Conservation (phyloP, 2,329 filamentous ascomycete genomes). For the Colletotrichum lini region DNA sequence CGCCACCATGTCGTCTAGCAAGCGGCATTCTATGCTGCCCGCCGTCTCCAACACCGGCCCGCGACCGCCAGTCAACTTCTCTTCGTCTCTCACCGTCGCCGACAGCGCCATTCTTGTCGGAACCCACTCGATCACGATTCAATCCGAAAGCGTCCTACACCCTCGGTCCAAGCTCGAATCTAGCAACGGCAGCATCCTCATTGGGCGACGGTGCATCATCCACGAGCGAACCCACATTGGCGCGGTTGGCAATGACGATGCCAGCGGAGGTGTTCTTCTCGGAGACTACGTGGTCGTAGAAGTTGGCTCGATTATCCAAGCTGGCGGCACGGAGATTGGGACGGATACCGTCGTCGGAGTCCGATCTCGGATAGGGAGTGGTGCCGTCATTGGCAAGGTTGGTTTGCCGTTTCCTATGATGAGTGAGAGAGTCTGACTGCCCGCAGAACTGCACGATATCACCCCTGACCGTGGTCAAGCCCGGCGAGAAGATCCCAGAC, state of each 20-base stretch:
- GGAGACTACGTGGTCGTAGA: conserved; percentile 75
- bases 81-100: conserved; percentile 72
- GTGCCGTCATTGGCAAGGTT: conserved; percentile 75
- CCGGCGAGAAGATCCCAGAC: conserved; percentile 73
- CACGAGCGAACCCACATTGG: conserved; percentile 77
- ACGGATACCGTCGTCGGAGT: conserved; percentile 74
- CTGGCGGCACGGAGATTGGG: conserved; percentile 73
- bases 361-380: conserved; percentile 71
- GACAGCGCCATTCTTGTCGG: conserved; percentile 77
- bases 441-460: conserved; percentile 78
- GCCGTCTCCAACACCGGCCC: conserved; percentile 67
- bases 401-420: not conserved
- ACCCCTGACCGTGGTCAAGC: conserved; percentile 71
- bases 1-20: conserved; percentile 59
- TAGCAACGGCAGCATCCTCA: conserved; percentile 81
- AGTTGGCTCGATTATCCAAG: conserved; percentile 71
- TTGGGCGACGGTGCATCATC: conserved; percentile 87
- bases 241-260: conserved; percentile 52
- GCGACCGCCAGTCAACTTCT: conserved; percentile 74
- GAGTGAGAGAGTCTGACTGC: conserved; percentile 16
- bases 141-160: conserved; percentile 85
- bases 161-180: conserved; percentile 87
- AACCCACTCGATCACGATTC: conserved; percentile 83
- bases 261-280: conserved; percentile 66
- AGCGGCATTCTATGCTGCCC: conserved; percentile 71